Conservation (phyloP, 2,329 filamentous ascomycete species). For the Chalaropsis ovoidea region DNA sequence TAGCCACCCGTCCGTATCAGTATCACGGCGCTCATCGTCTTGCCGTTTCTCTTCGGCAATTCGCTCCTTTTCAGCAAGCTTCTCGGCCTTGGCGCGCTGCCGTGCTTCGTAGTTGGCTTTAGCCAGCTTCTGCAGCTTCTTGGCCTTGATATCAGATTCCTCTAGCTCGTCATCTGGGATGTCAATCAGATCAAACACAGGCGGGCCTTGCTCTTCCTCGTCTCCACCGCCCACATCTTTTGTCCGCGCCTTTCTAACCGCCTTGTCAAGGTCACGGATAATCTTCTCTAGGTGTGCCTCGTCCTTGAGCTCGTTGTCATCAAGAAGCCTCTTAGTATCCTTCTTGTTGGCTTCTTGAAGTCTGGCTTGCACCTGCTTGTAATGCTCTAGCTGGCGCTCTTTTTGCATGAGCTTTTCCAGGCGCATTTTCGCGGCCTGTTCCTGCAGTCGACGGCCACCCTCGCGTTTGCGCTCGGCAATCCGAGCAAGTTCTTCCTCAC, state of each 20-base stretch:
- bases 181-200: conserved; percentile 80
- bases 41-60: conserved; percentile 71
- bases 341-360: conserved; percentile 77
- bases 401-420: conserved; percentile 91
- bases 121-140: conserved; percentile 81
- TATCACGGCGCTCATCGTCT: conserved; percentile 74
- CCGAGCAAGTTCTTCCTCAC: conserved; percentile 79
- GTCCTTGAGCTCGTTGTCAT: conserved; percentile 85
- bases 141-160: conserved; percentile 81
- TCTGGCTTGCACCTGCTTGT: conserved; percentile 66
- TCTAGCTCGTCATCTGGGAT: conserved; percentile 86
- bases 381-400: conserved; percentile 90
- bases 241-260: conserved; percentile 78
- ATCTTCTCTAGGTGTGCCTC: conserved; percentile 74
- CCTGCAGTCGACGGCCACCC: conserved; percentile 79
- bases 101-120: conserved; percentile 93
- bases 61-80: conserved; percentile 81
- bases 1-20: conserved; percentile 78
- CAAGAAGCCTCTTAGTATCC: conserved; percentile 73
- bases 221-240: conserved; percentile 77
- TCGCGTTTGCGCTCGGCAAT: conserved; percentile 94
- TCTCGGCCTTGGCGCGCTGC: conserved; percentile 88
- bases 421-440: conserved; percentile 95
- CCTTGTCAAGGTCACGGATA: conserved; percentile 81
- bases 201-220: conserved; percentile 68